phyloP scores from a whole-genome alignment of 495 filamentous ascomycete species.

The Barbatosphaeria neglecta region DNA sequence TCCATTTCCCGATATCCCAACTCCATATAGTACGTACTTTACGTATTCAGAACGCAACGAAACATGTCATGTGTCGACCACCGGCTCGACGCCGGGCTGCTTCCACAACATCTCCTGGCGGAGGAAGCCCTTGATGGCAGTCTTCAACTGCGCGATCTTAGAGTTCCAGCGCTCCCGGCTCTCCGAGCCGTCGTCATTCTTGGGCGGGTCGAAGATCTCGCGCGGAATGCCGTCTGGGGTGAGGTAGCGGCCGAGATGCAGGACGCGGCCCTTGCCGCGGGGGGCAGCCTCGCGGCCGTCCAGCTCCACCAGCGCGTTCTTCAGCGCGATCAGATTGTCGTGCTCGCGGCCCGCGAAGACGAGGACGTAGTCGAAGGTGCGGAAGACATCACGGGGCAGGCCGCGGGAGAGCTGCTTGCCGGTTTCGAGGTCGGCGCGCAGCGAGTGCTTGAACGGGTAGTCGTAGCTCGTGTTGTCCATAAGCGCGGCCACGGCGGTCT shows the following conservation, averaged over 20 bases:
- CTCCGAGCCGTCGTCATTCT: background rate
- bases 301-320: background rate
- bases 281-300: background rate
- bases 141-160: background rate
- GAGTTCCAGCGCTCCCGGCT: background rate
- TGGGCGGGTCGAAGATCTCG: background rate
- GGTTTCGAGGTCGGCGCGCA: background rate
- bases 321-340: background rate
- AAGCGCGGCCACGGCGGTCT: background rate
- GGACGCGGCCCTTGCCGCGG: background rate
- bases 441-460: background rate
- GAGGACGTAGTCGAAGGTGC: background rate
- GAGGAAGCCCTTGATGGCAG: background rate
- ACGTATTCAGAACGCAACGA: too few relatives aligned
- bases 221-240: background rate
- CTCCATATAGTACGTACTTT: too few relatives aligned
- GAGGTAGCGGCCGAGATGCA: slow-evolving; percentile 1
- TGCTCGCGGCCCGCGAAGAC: background rate
- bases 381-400: background rate
- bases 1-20: too few relatives aligned
- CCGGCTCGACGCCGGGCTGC: background rate
- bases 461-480: background rate
- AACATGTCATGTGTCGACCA: too few relatives aligned
- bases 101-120: background rate
- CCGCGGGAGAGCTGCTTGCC: background rate